Evolutionary conservation across 345 rosid species (phyloP).

Genomic region (Gossypium anomalum): DNA sequence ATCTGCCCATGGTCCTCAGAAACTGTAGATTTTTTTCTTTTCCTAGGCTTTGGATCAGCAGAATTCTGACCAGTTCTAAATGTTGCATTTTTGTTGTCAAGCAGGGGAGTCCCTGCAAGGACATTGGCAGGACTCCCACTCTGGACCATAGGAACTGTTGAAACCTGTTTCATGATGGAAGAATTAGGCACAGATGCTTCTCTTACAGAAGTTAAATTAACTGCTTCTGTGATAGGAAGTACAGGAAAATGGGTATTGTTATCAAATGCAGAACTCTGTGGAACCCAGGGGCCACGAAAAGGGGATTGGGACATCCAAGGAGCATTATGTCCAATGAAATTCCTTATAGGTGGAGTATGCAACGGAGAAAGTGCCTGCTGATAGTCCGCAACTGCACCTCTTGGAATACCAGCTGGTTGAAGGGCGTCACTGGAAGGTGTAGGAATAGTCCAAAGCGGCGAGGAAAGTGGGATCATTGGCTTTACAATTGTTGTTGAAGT

Average conservation of each 20-base stretch:
- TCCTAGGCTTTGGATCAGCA: constrained; percentile 60
- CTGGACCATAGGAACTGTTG: constrained; percentile 31
- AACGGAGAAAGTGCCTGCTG: constrained; percentile 59
- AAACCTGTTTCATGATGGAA: constrained; percentile 43
- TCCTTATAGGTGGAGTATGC: constrained; percentile 55
- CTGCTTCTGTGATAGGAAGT: constrained; percentile 54
- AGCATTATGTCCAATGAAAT: constrained; percentile 52
- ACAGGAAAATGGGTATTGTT: constrained; percentile 48
- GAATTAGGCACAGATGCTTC: constrained; percentile 48
- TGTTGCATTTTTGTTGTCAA: constrained; percentile 40
- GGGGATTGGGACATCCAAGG: constrained; percentile 79
- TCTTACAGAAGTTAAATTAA: constrained; percentile 53
- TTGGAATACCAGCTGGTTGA: constrained; percentile 53
- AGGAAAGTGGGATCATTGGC: constrained; percentile 62
- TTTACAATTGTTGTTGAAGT: constrained; percentile 42
- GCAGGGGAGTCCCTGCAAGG: constrained; percentile 36
- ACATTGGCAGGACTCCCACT: constrained; percentile 39
- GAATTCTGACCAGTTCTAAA: constrained; percentile 46
- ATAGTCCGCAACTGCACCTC: constrained; percentile 53
- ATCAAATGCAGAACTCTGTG: constrained; percentile 59
- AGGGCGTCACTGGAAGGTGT: constrained; percentile 49
- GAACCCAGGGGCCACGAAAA: constrained; percentile 62
- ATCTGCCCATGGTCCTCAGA: constrained; percentile 45
- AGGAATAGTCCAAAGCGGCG: constrained; percentile 78
- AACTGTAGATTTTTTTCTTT: constrained; percentile 60